phyloP scores from a whole-genome alignment of 805 yeast genomes.

The Kluyveromyces aestuarii region DNA sequence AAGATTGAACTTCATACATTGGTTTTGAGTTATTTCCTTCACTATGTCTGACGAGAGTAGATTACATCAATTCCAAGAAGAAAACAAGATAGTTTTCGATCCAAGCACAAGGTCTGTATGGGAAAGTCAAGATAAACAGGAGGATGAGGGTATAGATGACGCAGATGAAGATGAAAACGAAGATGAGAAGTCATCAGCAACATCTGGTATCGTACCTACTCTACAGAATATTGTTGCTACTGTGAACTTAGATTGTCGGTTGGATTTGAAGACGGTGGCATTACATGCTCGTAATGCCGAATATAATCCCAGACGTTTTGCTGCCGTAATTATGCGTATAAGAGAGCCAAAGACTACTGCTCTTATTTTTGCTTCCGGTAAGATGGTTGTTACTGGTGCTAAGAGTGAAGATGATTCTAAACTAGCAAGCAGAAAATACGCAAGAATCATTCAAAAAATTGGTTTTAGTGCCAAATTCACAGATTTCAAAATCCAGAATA shows the following conservation, averaged over 20 bases:
- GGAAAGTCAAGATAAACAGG: slow-evolving; percentile 22
- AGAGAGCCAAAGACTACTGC: slow-evolving; percentile 99
- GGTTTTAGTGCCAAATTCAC: slow-evolving; percentile 98
- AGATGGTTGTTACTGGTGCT: slow-evolving; percentile 99
- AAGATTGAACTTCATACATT: too few species aligned
- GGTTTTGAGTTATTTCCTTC: too few species aligned
- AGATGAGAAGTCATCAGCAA: slow-evolving; percentile 53
- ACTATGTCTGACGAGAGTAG: slow-evolving; percentile 27
- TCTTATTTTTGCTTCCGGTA: slow-evolving; percentile 94
- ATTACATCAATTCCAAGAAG: slow-evolving; percentile 27
- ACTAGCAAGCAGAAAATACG: slow-evolving; percentile 93
- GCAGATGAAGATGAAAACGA: slow-evolving; percentile 10
- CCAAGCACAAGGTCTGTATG: slow-evolving; percentile 31
- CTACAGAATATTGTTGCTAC: slow-evolving; percentile 93
- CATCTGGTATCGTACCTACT: slow-evolving; percentile 95
- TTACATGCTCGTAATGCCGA: slow-evolving; percentile 98
- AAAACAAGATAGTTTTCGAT: slow-evolving; percentile 28
- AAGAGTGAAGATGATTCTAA: slow-evolving; percentile 98
- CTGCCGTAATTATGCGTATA: slow-evolving; percentile 98
- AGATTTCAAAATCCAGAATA: slow-evolving; percentile 95
- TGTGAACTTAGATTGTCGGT: slow-evolving; percentile 89
- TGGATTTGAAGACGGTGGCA: slow-evolving; percentile 94
- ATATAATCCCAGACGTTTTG: slow-evolving; percentile 97
- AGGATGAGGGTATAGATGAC: slow-evolving; percentile 3
- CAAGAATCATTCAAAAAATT: slow-evolving; percentile 93